phyloP scores from a whole-genome alignment of 768 basidiomycete species.

The Termitomyces sp. region DNA sequence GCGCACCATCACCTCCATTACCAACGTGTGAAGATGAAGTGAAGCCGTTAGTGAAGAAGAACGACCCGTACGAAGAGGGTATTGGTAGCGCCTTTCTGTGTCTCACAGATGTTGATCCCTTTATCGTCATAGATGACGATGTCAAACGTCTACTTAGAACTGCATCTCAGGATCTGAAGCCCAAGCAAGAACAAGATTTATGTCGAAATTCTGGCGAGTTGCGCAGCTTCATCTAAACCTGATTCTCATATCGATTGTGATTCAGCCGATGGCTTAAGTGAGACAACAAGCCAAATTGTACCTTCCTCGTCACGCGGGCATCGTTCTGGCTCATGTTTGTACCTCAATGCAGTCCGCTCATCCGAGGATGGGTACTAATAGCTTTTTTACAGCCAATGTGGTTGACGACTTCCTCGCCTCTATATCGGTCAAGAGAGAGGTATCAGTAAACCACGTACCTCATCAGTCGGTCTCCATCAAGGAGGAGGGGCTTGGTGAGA shows the following conservation, averaged over 20 bases:
- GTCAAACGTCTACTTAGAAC: constrained; percentile 1
- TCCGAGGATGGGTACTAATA: neutral
- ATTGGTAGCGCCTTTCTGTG: neutral
- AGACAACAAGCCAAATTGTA: neutral
- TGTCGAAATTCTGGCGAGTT: neutral
- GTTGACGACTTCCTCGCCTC: neutral
- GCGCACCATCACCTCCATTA: neutral
- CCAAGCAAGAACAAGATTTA: neutral
- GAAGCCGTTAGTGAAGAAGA: constrained; percentile 4
- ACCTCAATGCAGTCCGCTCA: neutral
- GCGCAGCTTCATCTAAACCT: neutral
- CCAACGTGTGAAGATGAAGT: neutral
- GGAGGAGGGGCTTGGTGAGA: neutral
- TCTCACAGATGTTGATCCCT: neutral
- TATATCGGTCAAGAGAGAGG: neutral
- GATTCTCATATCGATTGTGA: neutral
- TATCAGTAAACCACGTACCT: neutral
- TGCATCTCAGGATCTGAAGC: neutral
- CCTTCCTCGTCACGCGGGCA: neutral
- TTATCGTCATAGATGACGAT: constrained; percentile 5
- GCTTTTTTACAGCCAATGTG: neutral
- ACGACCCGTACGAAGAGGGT: constrained; percentile 18
- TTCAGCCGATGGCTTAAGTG: neutral
- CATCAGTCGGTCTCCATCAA: neutral
- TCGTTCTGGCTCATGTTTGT: neutral